Conservation (phyloP, 495 filamentous ascomycete species). For the Hyaloscypha variabilis region DNA sequence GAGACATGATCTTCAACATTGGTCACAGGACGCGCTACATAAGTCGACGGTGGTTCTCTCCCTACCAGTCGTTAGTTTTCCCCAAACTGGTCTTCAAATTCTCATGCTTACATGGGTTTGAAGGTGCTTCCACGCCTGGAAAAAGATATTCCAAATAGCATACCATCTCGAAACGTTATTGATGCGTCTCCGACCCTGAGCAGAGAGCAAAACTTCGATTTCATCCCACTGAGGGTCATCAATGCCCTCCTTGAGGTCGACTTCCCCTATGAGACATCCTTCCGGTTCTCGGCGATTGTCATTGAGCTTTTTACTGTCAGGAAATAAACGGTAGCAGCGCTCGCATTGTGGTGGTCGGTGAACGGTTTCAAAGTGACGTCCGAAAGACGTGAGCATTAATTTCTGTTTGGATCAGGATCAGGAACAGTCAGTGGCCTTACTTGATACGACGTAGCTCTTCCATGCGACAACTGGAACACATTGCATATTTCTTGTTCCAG, state of each 20-base stretch:
- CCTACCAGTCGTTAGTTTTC: background rate
- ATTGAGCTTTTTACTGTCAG: background rate
- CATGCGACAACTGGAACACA: background rate
- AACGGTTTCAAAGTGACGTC: background rate
- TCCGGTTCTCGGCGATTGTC: background rate
- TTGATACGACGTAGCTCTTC: background rate
- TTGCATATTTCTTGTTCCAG: background rate
- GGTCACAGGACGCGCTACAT: background rate
- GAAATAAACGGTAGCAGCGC: background rate
- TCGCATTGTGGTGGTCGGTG: background rate
- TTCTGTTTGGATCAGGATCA: background rate
- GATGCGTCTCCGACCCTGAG: background rate
- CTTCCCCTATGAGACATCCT: background rate
- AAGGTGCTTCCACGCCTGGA: background rate
- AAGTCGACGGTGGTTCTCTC: background rate
- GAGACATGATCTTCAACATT: background rate
- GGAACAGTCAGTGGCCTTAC: background rate
- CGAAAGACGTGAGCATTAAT: background rate
- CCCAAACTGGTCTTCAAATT: background rate
- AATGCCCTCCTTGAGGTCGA: background rate
- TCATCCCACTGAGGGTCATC: background rate
- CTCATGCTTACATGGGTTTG: conserved; percentile 9
- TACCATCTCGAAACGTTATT: conserved; percentile 9
- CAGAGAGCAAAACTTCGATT: background rate
- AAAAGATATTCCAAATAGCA: conserved; percentile 18